phyloP scores from a whole-genome alignment of 495 filamentous ascomycete species.

The Poronia punctata region DNA sequence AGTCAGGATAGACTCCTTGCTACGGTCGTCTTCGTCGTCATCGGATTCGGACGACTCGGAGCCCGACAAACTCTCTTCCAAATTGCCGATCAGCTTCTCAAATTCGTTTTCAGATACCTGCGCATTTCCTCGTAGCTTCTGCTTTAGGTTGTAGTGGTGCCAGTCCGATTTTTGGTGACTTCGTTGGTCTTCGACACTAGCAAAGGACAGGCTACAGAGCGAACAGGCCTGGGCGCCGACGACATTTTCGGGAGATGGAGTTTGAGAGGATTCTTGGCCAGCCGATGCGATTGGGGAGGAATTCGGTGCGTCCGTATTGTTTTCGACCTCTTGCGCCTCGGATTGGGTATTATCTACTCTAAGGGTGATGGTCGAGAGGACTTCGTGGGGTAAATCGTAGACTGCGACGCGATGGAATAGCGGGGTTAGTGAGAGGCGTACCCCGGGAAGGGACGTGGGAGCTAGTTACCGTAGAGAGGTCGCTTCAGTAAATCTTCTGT shows the following conservation, averaged over 20 bases:
- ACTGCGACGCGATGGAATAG: slow-evolving; percentile 41
- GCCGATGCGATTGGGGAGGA: slow-evolving; percentile 16
- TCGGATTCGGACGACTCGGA: slow-evolving; percentile 53
- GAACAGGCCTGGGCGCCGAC: slow-evolving; percentile 70
- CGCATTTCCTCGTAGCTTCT: slow-evolving; percentile 63
- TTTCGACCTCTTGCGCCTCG: slow-evolving; percentile 20
- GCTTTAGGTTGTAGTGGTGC: slow-evolving; percentile 91
- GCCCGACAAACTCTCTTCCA: slow-evolving; percentile 89
- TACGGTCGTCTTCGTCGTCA: slow-evolving; percentile 38
- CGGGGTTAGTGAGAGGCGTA: slow-evolving; percentile 11
- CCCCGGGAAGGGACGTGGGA: background rate
- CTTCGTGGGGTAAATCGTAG: slow-evolving; percentile 76
- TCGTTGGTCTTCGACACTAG: slow-evolving; percentile 71
- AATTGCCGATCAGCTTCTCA: slow-evolving; percentile 69
- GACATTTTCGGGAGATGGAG: slow-evolving; percentile 23
- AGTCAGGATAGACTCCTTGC: slow-evolving; percentile 53
- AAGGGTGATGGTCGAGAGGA: slow-evolving; percentile 61
- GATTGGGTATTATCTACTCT: slow-evolving; percentile 41
- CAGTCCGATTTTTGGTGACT: slow-evolving; percentile 85
- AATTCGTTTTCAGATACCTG: slow-evolving; percentile 74
- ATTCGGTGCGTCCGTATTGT: slow-evolving; percentile 10
- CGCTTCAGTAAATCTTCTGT: slow-evolving; percentile 32
- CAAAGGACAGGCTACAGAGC: slow-evolving; percentile 66
- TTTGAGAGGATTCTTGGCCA: slow-evolving; percentile 35
- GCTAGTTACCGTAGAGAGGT: slow-evolving; percentile 31